These are phyloP conservation scores for Furcasterigmium sp. DNA, from an alignment of 2,329 filamentous ascomycete genomes.

Conservation along the genomic window DNA sequence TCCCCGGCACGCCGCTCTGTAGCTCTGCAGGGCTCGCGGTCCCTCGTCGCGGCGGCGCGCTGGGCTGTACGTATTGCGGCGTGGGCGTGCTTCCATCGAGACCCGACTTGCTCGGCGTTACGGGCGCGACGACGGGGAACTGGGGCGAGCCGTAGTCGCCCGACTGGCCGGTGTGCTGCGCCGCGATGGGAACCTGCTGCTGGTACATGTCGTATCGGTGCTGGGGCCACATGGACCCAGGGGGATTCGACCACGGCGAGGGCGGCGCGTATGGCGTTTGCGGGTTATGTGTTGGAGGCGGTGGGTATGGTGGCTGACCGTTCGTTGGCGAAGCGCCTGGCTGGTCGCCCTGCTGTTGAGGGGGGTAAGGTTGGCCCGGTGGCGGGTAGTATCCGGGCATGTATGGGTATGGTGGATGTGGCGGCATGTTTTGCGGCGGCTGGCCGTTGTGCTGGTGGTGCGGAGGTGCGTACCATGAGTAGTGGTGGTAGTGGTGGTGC, in stretches of 20 bases:
- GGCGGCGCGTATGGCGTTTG: background rate
- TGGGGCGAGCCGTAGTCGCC: slow-evolving; percentile 9
- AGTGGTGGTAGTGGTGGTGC: slow-evolving; percentile 8
- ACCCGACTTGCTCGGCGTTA: slow-evolving; percentile 8
- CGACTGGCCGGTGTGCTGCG: slow-evolving; percentile 11
- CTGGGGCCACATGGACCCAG: slow-evolving; percentile 9
- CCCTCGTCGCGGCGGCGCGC: background rate
- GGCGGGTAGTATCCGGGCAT: slow-evolving; percentile 1
- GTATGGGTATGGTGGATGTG: slow-evolving; percentile 2
- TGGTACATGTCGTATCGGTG: slow-evolving; percentile 14
- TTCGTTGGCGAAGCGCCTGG: background rate
- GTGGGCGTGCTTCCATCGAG: slow-evolving; percentile 6
- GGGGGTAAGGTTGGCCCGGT: slow-evolving; percentile 1
- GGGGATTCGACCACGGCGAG: background rate
- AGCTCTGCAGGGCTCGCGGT: slow-evolving; percentile 7
- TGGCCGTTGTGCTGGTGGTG: slow-evolving; percentile 3
- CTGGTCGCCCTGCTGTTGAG: background rate
- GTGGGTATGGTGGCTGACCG: background rate
- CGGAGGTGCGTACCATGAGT: slow-evolving; percentile 8
- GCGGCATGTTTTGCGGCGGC: background rate
- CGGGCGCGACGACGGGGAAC: slow-evolving; percentile 11
- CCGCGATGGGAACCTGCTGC: slow-evolving; percentile 13
- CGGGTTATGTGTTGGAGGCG: background rate
- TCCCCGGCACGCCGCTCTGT: slow-evolving; percentile 6
- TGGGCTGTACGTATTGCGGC: background rate